These are phyloP conservation scores for Phytophthora sp. DNA, from an alignment of 352 stramenopile genomes.

Conservation along the genomic window DNA sequence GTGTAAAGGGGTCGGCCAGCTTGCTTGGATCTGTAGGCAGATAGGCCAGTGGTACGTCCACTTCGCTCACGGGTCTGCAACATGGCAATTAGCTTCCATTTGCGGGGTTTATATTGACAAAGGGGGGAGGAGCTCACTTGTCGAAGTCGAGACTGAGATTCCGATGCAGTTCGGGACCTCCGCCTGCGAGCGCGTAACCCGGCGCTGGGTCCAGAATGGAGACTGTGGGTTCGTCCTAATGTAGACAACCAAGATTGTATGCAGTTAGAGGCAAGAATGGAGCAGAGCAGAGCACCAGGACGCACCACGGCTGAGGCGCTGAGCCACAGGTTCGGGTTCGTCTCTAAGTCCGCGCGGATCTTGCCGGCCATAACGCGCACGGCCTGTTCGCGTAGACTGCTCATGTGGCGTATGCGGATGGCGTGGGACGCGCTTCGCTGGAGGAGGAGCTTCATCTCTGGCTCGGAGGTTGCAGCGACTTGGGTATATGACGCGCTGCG, in stretches of 20 bases:
- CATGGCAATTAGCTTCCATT: no score
- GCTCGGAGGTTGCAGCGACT: neutral
- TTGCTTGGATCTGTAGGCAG: slow-evolving; percentile 56
- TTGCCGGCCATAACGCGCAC: slow-evolving; percentile 66
- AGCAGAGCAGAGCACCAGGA: slow-evolving; percentile 1
- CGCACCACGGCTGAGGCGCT: slow-evolving; percentile 76
- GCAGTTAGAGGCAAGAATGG: neutral
- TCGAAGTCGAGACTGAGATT: slow-evolving; percentile 53
- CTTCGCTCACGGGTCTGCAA: slow-evolving; percentile 31
- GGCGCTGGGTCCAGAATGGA: slow-evolving; percentile 79
- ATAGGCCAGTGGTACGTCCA: slow-evolving; percentile 50
- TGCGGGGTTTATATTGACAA: no score
- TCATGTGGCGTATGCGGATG: slow-evolving; percentile 41
- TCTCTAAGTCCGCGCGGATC: slow-evolving; percentile 72
- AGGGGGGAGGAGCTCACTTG: slow-evolving; percentile 30
- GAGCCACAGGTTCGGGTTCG: slow-evolving; percentile 85
- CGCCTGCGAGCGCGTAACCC: slow-evolving; percentile 57
- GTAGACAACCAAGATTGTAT: slow-evolving; percentile 6
- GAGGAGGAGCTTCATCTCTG: slow-evolving; percentile 43
- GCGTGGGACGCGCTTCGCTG: slow-evolving; percentile 27
- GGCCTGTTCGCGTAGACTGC: slow-evolving; percentile 66
- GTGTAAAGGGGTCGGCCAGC: slow-evolving; percentile 92
- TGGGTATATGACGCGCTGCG: slow-evolving; percentile 13
- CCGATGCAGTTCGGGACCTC: slow-evolving; percentile 34
- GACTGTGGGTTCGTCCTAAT: slow-evolving; percentile 83